A percentile compares a stretch with the other conserved stretches of the same genome.
Evolutionary conservation across 345 rosid genomes (phyloP).

Genomic region (Turritis glabra): DNA sequence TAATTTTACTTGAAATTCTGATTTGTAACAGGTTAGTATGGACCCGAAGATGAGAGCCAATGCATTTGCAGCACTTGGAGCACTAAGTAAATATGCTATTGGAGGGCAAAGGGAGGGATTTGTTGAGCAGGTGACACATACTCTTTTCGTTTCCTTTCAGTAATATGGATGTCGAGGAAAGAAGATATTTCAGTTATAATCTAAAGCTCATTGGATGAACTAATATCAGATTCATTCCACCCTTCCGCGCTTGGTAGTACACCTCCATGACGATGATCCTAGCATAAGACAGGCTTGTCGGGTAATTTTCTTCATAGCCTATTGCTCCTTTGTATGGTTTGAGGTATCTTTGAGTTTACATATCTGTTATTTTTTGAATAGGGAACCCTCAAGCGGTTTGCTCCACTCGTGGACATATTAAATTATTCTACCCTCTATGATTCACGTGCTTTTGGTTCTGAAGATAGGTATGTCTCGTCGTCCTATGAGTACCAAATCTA

Average conservation of each 20-base stretch:
- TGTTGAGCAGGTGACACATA: slow-evolving; percentile 74
- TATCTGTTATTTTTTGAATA: slow-evolving; percentile 40
- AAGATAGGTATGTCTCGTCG: slow-evolving; percentile 57
- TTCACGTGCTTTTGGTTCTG: slow-evolving; percentile 64
- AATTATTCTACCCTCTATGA: slow-evolving; percentile 53
- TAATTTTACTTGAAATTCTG: slow-evolving; percentile 14
- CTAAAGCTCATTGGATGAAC: slow-evolving; percentile 5
- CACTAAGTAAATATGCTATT: slow-evolving; percentile 68
- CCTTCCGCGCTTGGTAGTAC: slow-evolving; percentile 79
- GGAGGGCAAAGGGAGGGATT: slow-evolving; percentile 71
- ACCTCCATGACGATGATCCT: slow-evolving; percentile 75
- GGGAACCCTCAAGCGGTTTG: slow-evolving; percentile 70
- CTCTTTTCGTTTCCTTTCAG: neutral
- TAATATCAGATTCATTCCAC: slow-evolving; percentile 73
- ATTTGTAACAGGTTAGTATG: slow-evolving; percentile 59
- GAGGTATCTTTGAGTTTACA: slow-evolving; percentile 6
- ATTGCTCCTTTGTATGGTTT: slow-evolving; percentile 21
- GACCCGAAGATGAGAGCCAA: slow-evolving; percentile 81
- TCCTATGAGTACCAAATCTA: slow-evolving; percentile 3
- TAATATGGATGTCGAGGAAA: slow-evolving; percentile 15
- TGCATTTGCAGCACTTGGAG: slow-evolving; percentile 92
- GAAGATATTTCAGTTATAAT: neutral
- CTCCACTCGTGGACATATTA: slow-evolving; percentile 66
- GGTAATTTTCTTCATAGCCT: slow-evolving; percentile 42
- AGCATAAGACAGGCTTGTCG: slow-evolving; percentile 86